phyloP scores from a whole-genome alignment of 78 protist species.

The Goniomonas avonlea region DNA sequence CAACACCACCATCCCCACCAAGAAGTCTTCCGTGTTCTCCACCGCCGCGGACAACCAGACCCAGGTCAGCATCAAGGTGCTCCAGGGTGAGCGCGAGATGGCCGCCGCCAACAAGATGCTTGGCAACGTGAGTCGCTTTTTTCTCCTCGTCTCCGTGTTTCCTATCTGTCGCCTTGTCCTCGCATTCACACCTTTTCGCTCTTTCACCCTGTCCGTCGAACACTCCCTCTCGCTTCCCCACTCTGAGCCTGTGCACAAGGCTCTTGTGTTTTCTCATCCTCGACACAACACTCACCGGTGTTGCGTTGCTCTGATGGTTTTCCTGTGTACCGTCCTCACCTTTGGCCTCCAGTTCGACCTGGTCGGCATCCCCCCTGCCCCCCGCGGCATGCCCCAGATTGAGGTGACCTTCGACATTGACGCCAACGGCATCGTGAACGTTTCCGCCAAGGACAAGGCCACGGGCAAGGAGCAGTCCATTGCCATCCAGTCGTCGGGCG shows the following conservation, averaged over 20 bases:
- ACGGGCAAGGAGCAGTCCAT: slow-evolving; percentile 81
- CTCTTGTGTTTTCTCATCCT: too few relatives aligned
- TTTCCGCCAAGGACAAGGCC: slow-evolving; percentile 90
- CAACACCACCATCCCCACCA: slow-evolving; percentile 91
- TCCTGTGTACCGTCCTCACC: too few relatives aligned
- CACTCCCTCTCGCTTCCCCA: too few relatives aligned
- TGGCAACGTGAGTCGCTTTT: too few relatives aligned
- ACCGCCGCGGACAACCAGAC: slow-evolving; percentile 99
- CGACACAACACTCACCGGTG: too few relatives aligned
- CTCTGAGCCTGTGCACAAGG: too few relatives aligned
- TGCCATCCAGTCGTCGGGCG: slow-evolving; percentile 84
- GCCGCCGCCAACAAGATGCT: slow-evolving; percentile 91
- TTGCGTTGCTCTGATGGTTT: too few relatives aligned
- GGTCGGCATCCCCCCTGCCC: slow-evolving; percentile 91
- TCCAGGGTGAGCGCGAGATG: slow-evolving; percentile 98
- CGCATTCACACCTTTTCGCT: too few relatives aligned
- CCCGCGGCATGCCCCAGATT: slow-evolving; percentile 92
- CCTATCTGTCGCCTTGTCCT: too few relatives aligned
- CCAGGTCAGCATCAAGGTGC: slow-evolving; percentile 86
- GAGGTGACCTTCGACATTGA: slow-evolving; percentile 87
- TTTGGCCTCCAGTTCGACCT: slow-evolving; percentile 30
- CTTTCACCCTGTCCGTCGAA: too few relatives aligned
- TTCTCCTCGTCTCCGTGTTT: slow-evolving; percentile 73
- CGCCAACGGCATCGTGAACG: slow-evolving; percentile 86
- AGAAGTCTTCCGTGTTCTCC: slow-evolving; percentile 86